Base-by-base conservation (phyloP, 768 basidiomycete genomes). In the Pleurotus tuoliensis region DNA sequence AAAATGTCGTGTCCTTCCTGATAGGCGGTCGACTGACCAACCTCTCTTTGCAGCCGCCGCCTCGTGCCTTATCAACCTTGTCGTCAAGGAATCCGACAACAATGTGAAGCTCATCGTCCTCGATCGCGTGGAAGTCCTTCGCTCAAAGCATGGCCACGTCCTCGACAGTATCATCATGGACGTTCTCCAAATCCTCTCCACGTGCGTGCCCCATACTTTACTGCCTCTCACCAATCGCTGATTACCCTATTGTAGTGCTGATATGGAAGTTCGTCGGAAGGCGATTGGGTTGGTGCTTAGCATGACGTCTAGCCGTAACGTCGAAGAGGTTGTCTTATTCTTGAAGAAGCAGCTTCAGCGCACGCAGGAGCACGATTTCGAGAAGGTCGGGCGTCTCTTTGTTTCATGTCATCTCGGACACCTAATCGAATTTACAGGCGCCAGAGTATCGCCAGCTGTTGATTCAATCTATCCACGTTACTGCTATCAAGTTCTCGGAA, bases 71-170 rank as follows among this genome's bases (percentile, higher is more conserved):
- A 92, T 97, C 64, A 90, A 84, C 61, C 83, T 98, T 46, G 87
- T 94, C 58, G 79, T 89, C 69, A 96, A 95, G 73, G 96, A 98
- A 72, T 93, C 94, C 1, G 96, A 98, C 74, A 99, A 98, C 74
- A 99, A 99, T 64, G 96, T 98, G 71, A 98, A 98, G 72, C 82
- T 98, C 45, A 98, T 98, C 58, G 96, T 98, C 15, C 80, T 99
- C 22, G 92, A 96, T 66, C 86, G 97, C 45, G 81, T 99, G 37
- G 92, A 98, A 55, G 73, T 71, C 34, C 78, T 99, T 18, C 83
- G 92, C 44, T 76, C 84, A 4, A 92, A 87, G 65, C 94, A 98
- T 69, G 94, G 92, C 15, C 85, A 86, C 63, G 86, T 98, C 38
- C 75, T 98, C 40, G 94, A 98, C 66, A 81, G 86, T 11, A 82